phyloP scores from a whole-genome alignment of 2,329 filamentous ascomycete genomes.

The Thermoascus crustaceus region DNA sequence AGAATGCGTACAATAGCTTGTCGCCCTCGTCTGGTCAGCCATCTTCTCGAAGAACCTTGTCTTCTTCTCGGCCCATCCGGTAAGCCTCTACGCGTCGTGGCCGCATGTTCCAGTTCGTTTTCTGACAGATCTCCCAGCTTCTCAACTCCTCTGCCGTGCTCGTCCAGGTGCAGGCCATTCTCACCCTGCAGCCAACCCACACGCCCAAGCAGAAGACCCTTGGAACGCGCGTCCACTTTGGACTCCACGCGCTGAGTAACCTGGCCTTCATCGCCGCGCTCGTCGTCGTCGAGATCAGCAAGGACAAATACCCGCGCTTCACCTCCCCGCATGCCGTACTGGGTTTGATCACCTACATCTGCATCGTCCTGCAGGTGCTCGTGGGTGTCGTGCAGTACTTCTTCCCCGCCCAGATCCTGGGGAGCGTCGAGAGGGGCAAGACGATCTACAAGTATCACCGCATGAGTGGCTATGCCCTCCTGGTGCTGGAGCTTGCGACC shows the following conservation, averaged over 20 bases:
- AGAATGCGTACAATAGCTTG: constrained; percentile 42
- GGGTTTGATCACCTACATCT: constrained; percentile 64
- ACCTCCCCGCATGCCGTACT: constrained; percentile 73
- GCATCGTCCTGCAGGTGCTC: constrained; percentile 63
- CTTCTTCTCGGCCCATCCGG: constrained; percentile 82
- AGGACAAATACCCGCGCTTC: constrained; percentile 61
- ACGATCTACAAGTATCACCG: constrained; percentile 86
- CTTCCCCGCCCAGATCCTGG: constrained; percentile 59
- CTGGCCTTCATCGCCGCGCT: constrained; percentile 34
- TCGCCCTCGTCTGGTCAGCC: constrained; percentile 67
- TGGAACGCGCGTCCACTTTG: constrained; percentile 58
- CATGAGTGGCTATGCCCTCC: constrained; percentile 62
- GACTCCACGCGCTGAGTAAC: constrained; percentile 53
- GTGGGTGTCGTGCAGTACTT: constrained; percentile 81
- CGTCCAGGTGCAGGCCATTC: constrained; percentile 67
- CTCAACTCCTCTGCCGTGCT: constrained; percentile 60
- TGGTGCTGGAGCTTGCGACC: constrained; percentile 64
- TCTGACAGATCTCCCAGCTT: constrained; percentile 26
- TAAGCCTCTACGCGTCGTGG: constrained; percentile 46
- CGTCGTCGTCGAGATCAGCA: constrained; percentile 59
- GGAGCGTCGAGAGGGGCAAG: constrained; percentile 71
- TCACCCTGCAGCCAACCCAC: constrained; percentile 81
- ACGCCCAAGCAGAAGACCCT: constrained; percentile 63
- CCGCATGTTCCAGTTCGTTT: background rate
- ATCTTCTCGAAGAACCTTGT: constrained; percentile 64